phyloP scores from a whole-genome alignment of 129 eudicot genomes.

The carrot (Daucus carota) region DH1_v3.0 NC_030387.2:658501-659000 shows the following conservation, averaged over 20 bases:
- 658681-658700: no score
- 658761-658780: conserved; percentile 53
- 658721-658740: no score
- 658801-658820: conserved; percentile 67
- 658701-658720: background rate
- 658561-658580: no score
- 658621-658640: background rate
- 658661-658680: background rate
- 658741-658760: no score
- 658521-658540: no score
- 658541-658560: no score
- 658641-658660: background rate
- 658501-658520: no score
- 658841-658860: background rate
- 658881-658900: background rate
- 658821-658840: background rate
- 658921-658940: conserved; percentile 4
- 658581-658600: no score
- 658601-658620: background rate
- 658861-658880: background rate
- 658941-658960: conserved; percentile 4
- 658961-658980: conserved; percentile 86
- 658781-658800: conserved; percentile 45
- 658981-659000: conserved; percentile 96
- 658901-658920: background rate